Conservation (phyloP, 352 stramenopile species). For the Globisporangium paddicum region DNA sequence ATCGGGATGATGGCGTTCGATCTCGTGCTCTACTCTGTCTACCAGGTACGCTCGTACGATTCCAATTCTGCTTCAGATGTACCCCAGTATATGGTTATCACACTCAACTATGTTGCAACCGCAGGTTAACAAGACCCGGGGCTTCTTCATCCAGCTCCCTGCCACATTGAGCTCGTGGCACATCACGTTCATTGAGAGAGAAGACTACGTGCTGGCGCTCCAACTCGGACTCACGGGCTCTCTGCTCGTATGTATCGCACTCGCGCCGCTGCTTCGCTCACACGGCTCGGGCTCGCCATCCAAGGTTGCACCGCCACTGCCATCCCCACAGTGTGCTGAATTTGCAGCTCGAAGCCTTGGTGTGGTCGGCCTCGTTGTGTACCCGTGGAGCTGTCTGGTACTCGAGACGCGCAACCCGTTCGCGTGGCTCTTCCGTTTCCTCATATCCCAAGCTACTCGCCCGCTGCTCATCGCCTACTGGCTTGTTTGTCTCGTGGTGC, state of each 20-base stretch:
- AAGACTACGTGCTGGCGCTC: slow-evolving; percentile 43
- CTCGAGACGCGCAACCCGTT: slow-evolving; percentile 58
- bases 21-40: slow-evolving; percentile 34
- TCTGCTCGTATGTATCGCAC: slow-evolving; percentile 38
- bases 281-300: slow-evolving; percentile 44
- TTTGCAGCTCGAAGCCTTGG: slow-evolving; percentile 29
- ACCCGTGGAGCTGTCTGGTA: slow-evolving; percentile 65
- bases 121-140: not conserved
- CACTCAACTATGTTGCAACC: not conserved
- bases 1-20: slow-evolving; percentile 50
- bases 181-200: slow-evolving; percentile 26
- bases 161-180: slow-evolving; percentile 17
- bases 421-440: slow-evolving; percentile 48
- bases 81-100: no score
- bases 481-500: slow-evolving; percentile 38
- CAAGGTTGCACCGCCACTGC: slow-evolving; percentile 26
- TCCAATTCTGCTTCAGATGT: no score
- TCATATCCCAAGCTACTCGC: slow-evolving; percentile 27
- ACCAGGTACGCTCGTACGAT: no score
- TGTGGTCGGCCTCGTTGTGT: slow-evolving; percentile 34
- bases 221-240: slow-evolving; percentile 53
- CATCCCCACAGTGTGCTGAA: slow-evolving; percentile 14
- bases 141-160: not conserved
- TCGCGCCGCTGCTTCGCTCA: slow-evolving; percentile 36
- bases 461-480: slow-evolving; percentile 52